phyloP scores from a whole-genome alignment of 805 yeast species.

The Cyberlindnera saturnus region DNA sequence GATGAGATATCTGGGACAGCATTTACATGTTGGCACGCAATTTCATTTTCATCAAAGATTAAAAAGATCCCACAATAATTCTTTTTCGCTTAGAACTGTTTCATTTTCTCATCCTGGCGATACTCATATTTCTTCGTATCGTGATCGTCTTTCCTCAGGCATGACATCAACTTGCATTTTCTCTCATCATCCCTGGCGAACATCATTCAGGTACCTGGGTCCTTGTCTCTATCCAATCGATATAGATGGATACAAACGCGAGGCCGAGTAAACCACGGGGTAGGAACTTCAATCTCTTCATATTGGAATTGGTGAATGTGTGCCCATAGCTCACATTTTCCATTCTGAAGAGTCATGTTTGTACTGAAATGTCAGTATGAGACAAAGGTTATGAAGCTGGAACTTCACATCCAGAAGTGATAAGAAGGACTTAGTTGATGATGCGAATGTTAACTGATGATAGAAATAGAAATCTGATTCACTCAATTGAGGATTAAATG shows the following conservation, averaged over 20 bases:
- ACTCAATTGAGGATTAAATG: slow-evolving; percentile 13
- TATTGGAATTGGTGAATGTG: slow-evolving; percentile 49
- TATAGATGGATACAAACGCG: slow-evolving; percentile 73
- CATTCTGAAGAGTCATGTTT: slow-evolving; percentile 48
- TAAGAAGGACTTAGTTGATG: slow-evolving; percentile 60
- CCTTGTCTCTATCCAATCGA: slow-evolving; percentile 63
- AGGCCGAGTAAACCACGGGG: slow-evolving; percentile 83
- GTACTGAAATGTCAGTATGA: slow-evolving; percentile 65
- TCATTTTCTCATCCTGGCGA: slow-evolving; percentile 50
- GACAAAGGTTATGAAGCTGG: slow-evolving; percentile 54
- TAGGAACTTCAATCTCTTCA: slow-evolving; percentile 65
- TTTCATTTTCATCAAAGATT: slow-evolving; percentile 33
- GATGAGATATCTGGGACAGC: slow-evolving; percentile 23
- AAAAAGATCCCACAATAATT: slow-evolving; percentile 31
- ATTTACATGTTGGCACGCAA: slow-evolving; percentile 29
- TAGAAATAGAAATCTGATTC: slow-evolving; percentile 53
- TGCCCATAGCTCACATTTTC: slow-evolving; percentile 68
- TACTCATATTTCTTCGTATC: slow-evolving; percentile 49
- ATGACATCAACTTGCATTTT: slow-evolving; percentile 40
- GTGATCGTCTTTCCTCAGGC: slow-evolving; percentile 55
- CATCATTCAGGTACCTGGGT: slow-evolving; percentile 35
- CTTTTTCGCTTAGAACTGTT: slow-evolving; percentile 55
- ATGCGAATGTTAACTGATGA: slow-evolving; percentile 71
- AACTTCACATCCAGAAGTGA: slow-evolving; percentile 79
- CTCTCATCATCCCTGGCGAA: slow-evolving; percentile 55